A percentile compares a stretch with the other conserved stretches of the same genome.
phyloP scores from a whole-genome alignment of 805 yeast species.

The Saccharomycopsis sp. region DNA sequence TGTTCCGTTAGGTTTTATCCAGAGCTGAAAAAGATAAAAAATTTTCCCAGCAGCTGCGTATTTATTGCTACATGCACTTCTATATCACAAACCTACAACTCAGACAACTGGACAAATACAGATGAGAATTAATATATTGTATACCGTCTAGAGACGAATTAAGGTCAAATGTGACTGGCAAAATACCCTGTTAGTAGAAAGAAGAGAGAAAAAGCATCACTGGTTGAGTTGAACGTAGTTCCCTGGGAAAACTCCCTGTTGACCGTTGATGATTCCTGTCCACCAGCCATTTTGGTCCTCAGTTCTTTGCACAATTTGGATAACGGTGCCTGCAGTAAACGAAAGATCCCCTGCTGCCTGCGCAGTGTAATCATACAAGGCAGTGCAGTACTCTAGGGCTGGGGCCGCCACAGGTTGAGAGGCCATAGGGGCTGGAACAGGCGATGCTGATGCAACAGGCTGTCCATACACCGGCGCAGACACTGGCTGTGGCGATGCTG shows the following conservation, averaged over 20 bases:
- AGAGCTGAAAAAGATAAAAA: too few species aligned
- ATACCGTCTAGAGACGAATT: too few species aligned
- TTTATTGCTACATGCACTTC: not conserved
- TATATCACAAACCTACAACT: not conserved
- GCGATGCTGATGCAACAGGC: slow-evolving; percentile 22
- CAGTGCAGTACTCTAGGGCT: slow-evolving; percentile 65
- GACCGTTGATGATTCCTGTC: slow-evolving; percentile 86
- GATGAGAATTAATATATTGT: not conserved
- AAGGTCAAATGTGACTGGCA: too few species aligned
- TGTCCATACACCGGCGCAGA: slow-evolving; percentile 26
- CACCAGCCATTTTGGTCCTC: slow-evolving; percentile 94
- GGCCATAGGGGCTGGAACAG: slow-evolving; percentile 2
- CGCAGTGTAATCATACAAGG: slow-evolving; percentile 85
- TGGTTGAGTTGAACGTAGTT: slow-evolving; percentile 78
- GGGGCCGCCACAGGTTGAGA: slow-evolving; percentile 29
- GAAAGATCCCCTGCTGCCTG: slow-evolving; percentile 90
- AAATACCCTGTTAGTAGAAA: not conserved
- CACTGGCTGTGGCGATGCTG: slow-evolving; percentile 32
- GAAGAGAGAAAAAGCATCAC: slow-evolving; percentile 4
- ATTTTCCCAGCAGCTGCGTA: not conserved
- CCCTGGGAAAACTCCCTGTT: slow-evolving; percentile 91
- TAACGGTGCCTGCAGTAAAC: slow-evolving; percentile 81
- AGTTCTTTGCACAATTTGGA: slow-evolving; percentile 76
- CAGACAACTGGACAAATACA: not conserved
- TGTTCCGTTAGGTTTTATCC: too few species aligned